Percentiles rank a stretch among this genome's conserved stretches.
phyloP scores from a whole-genome alignment of 805 yeast species.

The Sungouiozyma intestinalis region DNA sequence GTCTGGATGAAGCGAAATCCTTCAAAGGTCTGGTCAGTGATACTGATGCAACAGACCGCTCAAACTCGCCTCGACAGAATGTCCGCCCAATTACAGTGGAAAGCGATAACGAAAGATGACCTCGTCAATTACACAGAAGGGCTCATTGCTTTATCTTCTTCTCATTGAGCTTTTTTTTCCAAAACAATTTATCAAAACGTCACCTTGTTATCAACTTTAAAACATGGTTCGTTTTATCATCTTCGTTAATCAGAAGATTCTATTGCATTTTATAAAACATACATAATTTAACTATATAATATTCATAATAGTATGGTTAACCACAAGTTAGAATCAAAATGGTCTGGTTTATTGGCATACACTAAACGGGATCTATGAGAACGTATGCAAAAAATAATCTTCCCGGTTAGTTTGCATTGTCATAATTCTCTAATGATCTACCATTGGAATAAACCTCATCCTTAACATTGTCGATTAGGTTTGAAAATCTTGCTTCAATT shows the following conservation, averaged over 20 bases:
- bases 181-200: too few species aligned
- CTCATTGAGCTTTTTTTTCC: too few species aligned
- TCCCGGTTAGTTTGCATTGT: neutral
- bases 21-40: neutral
- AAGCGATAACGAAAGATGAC: neutral
- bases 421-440: conserved; percentile 39
- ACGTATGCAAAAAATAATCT: neutral
- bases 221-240: too few species aligned
- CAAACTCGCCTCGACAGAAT: neutral
- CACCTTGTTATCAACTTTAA: too few species aligned
- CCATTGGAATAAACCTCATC: conserved; percentile 50
- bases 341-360: too few species aligned
- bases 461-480: conserved; percentile 35
- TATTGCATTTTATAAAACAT: neutral
- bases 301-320: neutral
- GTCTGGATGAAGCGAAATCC: neutral
- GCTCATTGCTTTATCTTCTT: too few species aligned
- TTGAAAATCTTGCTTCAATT: conserved; percentile 17
- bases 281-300: too few species aligned
- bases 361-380: neutral
- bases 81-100: neutral
- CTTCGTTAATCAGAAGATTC: neutral
- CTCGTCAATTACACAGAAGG: too few species aligned
- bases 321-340: too few species aligned
- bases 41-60: neutral